Percentiles rank a stretch among this genome's conserved stretches.
Evolutionary conservation across 371 early-diverging fungal genomes (phyloP).

Genomic region (Mortierella sp.): DNA sequence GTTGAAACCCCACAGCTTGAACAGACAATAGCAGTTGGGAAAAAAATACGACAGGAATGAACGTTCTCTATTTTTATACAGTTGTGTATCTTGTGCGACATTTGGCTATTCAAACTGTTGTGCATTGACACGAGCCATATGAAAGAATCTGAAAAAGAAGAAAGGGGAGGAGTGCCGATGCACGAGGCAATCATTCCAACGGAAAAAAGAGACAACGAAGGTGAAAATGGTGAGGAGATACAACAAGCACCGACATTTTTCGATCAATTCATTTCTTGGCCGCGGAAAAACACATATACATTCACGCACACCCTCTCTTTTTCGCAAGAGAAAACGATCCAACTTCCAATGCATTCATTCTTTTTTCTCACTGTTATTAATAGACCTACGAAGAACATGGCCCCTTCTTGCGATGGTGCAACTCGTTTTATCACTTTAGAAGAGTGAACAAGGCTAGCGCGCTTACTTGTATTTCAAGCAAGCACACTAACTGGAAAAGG

Average conservation of each 20-base stretch:
- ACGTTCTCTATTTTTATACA: constrained; percentile 8
- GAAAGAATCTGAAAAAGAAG: neutral
- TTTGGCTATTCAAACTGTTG: neutral
- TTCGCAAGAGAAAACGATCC: neutral
- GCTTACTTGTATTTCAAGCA: neutral
- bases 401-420: neutral
- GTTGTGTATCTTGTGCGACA: neutral
- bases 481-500: neutral
- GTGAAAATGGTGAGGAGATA: neutral
- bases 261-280: neutral
- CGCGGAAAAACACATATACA: neutral
- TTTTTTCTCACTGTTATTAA: neutral
- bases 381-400: neutral
- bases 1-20: no score
- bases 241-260: neutral
- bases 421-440: neutral
- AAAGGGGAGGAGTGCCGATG: neutral
- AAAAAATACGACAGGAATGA: neutral
- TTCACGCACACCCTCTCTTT: neutral
- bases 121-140: neutral
- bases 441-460: neutral
- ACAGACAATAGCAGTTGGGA: no score
- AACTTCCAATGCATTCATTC: neutral
- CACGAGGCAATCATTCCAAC: neutral
- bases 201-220: neutral